Evolutionary conservation across 2,329 filamentous ascomycete genomes (phyloP), one percentile per base, ranked within the genome.

Genomic region (Teratosphaeria viscida): DNA sequence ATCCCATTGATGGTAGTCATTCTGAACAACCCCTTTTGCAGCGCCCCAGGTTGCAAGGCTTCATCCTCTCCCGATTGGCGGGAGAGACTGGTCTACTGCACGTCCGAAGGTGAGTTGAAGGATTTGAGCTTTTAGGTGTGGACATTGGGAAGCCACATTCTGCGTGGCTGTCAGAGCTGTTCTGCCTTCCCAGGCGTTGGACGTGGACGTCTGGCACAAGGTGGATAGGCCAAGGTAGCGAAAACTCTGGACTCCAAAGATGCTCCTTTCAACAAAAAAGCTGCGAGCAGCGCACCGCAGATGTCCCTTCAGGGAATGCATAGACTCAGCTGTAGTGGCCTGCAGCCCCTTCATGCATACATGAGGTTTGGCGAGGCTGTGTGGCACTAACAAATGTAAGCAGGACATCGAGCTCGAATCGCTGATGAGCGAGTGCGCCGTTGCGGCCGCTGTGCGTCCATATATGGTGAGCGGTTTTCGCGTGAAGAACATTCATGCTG

Each of bases 11-110:
- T 16, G 35, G 12, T 16, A 16, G 11, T 11, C 14, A 16, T 39
- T 39, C 3, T 39, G 35, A 39, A 39, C 11, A 39, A 1, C 35
- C 6, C 35, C 35, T 39, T 11, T 16, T 39, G 35, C 14, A 16
- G 12, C 2, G 35, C 3, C 10, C 35, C 35, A 11, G 10, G 5
- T 11, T 39, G 35, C 35, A 56, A 54, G 23, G 63, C 63, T 47
- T 66, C 64, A 1, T 64, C 56, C 7, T 58, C 32, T 2, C 56
- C 52, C 64, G 63, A 66, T 16, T 58, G 60, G 54, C 65, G 64
- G 0, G 60, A 63, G 3, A 66, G 54, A 16, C 62, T 65, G 19
- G 61, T 60, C 43, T 66, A 65, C 8, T 29, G 32, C 16, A 49
- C 43, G 5, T 49, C 19, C 5, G n/a, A 12, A 10, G 16, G n/a